phyloP scores from a whole-genome alignment of 2,329 filamentous ascomycete species.

The Zasmidium cellare region DNA sequence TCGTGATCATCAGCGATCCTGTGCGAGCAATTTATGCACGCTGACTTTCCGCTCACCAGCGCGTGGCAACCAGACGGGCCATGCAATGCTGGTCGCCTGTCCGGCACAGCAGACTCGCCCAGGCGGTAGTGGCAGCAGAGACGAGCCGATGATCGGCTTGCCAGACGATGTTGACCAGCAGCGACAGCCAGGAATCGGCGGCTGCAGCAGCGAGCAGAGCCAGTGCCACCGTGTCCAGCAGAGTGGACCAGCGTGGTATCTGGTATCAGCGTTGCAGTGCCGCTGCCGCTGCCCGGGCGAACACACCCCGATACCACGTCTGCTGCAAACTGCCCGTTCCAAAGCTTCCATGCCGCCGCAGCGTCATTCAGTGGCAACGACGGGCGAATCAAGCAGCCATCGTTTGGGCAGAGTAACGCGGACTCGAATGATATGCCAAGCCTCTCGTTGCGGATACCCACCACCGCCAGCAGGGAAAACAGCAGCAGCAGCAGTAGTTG shows the following conservation, averaged over 20 bases:
- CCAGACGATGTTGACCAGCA: neutral
- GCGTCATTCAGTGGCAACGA: neutral
- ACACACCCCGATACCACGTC: slow-evolving; percentile 14
- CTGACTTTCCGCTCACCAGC: neutral
- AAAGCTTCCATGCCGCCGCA: neutral
- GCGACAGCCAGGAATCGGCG: slow-evolving; percentile 6
- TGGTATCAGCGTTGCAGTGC: slow-evolving; percentile 11
- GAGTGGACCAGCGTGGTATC: slow-evolving; percentile 22
- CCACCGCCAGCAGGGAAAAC: too few species aligned
- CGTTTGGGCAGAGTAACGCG: neutral
- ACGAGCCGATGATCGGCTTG: slow-evolving; percentile 9
- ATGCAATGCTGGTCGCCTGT: neutral
- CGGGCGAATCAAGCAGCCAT: neutral
- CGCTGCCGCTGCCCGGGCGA: slow-evolving; percentile 3
- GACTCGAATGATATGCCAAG: neutral
- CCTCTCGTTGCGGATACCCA: neutral
- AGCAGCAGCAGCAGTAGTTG: neutral
- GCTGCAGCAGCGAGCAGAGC: slow-evolving; percentile 5
- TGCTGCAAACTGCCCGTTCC: slow-evolving; percentile 1
- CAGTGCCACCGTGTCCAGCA: slow-evolving; percentile 8
- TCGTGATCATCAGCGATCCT: neutral
- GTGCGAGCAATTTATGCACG: slow-evolving; percentile 1
- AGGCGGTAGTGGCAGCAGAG: neutral
- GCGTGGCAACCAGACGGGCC: neutral
- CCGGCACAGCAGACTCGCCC: neutral